phyloP scores from a whole-genome alignment of 345 rosid genomes.

The Syzygium grande region DNA sequence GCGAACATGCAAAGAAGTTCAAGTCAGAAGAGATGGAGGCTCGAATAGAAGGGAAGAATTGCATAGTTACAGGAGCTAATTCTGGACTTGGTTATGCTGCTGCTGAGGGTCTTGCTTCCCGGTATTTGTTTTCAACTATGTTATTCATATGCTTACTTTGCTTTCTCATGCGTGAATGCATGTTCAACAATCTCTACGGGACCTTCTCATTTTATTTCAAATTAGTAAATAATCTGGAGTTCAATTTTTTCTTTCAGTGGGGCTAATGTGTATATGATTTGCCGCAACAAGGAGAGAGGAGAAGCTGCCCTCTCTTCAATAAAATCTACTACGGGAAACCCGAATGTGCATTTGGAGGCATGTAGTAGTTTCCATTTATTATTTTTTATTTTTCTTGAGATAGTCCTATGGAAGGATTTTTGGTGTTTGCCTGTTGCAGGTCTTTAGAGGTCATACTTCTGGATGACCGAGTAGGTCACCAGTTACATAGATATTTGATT shows the following conservation, averaged over 20 bases:
- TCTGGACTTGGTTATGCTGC: constrained; percentile 89
- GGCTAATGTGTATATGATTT: constrained; percentile 77
- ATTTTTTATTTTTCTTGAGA: neutral
- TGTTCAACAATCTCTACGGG: rapidly evolving
- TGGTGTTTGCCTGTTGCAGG: neutral
- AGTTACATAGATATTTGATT: neutral
- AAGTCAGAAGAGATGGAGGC: constrained; percentile 59
- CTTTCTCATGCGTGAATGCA: neutral
- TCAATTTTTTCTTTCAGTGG: constrained; percentile 35
- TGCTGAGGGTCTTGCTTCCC: constrained; percentile 91
- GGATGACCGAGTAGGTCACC: neutral
- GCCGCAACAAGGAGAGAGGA: constrained; percentile 81
- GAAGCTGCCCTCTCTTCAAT: constrained; percentile 78
- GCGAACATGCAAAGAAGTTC: constrained; percentile 64
- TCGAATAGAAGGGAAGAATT: constrained; percentile 58
- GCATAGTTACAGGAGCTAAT: constrained; percentile 92
- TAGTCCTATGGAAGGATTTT: neutral
- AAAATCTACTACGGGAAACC: constrained; percentile 57
- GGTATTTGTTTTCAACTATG: constrained; percentile 27
- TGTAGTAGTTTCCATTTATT: neutral
- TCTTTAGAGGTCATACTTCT: neutral
- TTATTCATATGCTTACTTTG: neutral
- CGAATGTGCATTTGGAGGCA: constrained; percentile 81
- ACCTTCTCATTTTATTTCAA: neutral
- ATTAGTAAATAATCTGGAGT: neutral